Percentiles rank a stretch among this genome's conserved stretches.
These are phyloP conservation scores for Neofusicoccum kwambonambiense DNA, from an alignment of 2,329 filamentous ascomycete genomes.

Conservation along the genomic window DNA sequence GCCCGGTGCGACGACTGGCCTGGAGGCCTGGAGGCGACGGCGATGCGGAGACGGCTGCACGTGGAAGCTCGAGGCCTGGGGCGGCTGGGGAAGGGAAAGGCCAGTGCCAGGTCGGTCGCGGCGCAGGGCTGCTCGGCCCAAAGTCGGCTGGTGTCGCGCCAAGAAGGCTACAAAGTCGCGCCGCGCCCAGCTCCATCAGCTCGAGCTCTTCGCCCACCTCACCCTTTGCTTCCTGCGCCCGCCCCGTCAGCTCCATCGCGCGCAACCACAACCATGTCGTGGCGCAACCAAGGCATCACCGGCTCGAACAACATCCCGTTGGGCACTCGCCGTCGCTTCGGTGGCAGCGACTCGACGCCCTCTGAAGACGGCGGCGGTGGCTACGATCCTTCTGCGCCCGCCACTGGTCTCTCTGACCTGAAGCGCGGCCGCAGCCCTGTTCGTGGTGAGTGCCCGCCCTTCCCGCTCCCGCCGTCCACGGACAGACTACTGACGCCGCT, in stretches of 20 bases:
- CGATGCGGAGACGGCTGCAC: too few species aligned
- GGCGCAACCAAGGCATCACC: constrained; percentile 78
- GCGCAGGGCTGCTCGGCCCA: neutral
- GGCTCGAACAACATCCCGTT: constrained; percentile 98
- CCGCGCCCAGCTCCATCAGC: neutral
- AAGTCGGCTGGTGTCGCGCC: neutral
- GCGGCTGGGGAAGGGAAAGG: too few species aligned
- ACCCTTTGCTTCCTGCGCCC: neutral
- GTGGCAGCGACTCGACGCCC: constrained; percentile 43
- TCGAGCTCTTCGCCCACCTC: neutral
- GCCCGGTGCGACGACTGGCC: too few species aligned
- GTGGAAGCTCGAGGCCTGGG: too few species aligned
- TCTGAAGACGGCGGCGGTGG: constrained; percentile 28
- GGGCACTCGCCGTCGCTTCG: constrained; percentile 78
- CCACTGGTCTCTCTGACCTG: constrained; percentile 49
- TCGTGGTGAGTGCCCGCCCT: constrained; percentile 43
- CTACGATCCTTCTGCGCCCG: constrained; percentile 46
- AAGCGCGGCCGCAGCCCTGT: constrained; percentile 95
- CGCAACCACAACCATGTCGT: constrained; percentile 52
- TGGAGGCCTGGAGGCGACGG: too few species aligned
- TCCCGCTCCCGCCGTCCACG: neutral
- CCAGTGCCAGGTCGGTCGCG: too few species aligned
- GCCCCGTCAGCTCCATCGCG: neutral
- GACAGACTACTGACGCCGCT: neutral
- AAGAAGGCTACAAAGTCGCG: constrained; percentile 1